A percentile compares a stretch with the other conserved stretches of the same genome.
Evolutionary conservation across 768 basidiomycete genomes (phyloP).

Genomic region (Suillus discolor): DNA sequence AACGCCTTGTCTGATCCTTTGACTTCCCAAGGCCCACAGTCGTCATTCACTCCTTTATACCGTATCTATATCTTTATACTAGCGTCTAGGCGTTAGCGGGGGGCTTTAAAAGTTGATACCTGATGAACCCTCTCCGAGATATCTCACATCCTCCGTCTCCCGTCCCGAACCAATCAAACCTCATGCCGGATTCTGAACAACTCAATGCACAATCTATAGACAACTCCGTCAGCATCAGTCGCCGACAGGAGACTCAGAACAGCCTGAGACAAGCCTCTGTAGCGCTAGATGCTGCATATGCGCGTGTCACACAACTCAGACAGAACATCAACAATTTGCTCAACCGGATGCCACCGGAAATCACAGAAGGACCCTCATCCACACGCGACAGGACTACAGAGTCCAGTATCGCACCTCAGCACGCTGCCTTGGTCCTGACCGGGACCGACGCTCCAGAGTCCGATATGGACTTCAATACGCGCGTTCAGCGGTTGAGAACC

Average conservation of each 20-base stretch:
- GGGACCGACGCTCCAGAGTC: conserved; percentile 19
- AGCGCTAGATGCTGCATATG: conserved; percentile 57
- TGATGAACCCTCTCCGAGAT: conserved; percentile 4
- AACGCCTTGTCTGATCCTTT: background rate
- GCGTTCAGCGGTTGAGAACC: conserved; percentile 31
- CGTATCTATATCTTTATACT: background rate
- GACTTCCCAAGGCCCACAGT: background rate
- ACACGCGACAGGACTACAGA: conserved; percentile 20
- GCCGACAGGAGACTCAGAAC: conserved; percentile 31
- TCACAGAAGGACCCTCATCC: conserved; percentile 13
- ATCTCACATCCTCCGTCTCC: conserved; percentile 5
- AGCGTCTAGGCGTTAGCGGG: background rate
- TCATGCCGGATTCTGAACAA: background rate
- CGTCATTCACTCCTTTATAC: conserved; percentile 2
- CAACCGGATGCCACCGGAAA: conserved; percentile 41
- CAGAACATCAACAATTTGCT: conserved; percentile 49
- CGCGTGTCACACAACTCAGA: conserved; percentile 56
- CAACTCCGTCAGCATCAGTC: background rate
- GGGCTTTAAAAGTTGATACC: background rate
- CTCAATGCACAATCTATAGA: background rate
- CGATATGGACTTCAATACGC: conserved; percentile 29
- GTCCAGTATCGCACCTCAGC: conserved; percentile 29
- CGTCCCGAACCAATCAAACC: conserved; percentile 7
- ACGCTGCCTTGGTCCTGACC: conserved; percentile 33
- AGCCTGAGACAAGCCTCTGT: conserved; percentile 52